Evolutionary conservation across 2,329 filamentous ascomycete species (phyloP).

Genomic region (Curvularia hawaiiensis): DNA sequence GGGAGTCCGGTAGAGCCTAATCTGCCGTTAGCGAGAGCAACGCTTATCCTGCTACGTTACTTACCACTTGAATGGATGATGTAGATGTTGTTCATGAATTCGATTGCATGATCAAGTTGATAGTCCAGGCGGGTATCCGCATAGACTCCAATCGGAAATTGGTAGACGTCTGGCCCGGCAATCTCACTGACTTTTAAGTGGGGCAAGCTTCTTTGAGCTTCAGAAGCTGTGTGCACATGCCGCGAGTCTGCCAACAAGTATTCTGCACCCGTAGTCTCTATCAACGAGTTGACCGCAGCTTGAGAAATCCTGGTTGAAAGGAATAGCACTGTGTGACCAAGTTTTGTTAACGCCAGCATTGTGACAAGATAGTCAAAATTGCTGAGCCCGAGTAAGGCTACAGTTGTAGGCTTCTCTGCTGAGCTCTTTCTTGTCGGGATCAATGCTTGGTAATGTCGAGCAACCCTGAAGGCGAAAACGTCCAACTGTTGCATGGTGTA

Average conservation of each 20-base stretch:
- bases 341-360: conserved; percentile 59
- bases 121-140: conserved; percentile 33
- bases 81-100: conserved; percentile 26
- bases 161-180: conserved; percentile 16
- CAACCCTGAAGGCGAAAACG: conserved; percentile 41
- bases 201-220: conserved; percentile 17
- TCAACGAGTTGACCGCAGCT: conserved; percentile 56
- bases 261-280: conserved; percentile 29
- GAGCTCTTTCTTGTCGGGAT: conserved; percentile 26
- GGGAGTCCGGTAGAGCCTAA: conserved; percentile 65
- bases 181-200: conserved; percentile 22
- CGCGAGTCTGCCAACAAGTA: conserved; percentile 30
- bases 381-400: conserved; percentile 60
- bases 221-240: conserved; percentile 43
- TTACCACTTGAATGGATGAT: conserved; percentile 36
- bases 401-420: conserved; percentile 27
- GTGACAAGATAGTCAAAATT: conserved; percentile 62
- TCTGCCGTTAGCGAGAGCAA: background rate
- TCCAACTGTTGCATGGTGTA: conserved; percentile 56
- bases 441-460: conserved; percentile 28
- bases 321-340: conserved; percentile 62
- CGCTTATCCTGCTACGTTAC: conserved; percentile 10
- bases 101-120: conserved; percentile 26
- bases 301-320: conserved; percentile 60
- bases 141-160: conserved; percentile 33